Percentiles rank a stretch among this genome's conserved stretches.
phyloP scores from a whole-genome alignment of 106 monocot genomes.

The Chionographis japonica region DNA sequence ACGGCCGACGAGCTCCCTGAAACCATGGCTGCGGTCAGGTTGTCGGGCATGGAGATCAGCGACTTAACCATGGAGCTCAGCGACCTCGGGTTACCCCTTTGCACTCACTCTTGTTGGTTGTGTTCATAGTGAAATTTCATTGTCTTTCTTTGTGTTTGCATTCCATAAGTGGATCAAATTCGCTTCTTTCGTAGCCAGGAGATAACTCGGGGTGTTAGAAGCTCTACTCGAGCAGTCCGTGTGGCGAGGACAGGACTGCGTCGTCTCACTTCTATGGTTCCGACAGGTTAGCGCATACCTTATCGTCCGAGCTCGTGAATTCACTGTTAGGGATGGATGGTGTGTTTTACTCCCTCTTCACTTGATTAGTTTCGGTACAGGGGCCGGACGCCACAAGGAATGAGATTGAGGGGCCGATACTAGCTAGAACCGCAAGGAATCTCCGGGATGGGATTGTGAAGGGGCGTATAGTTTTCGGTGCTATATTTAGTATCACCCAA shows the following conservation, averaged over 20 bases:
- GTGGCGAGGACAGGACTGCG: constrained; percentile 58
- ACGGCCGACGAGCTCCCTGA: constrained; percentile 74
- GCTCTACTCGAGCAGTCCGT: constrained; percentile 63
- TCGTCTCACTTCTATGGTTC: constrained; percentile 38
- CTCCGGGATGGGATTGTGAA: constrained; percentile 53
- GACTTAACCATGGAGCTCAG: constrained; percentile 81
- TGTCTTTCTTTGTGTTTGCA: no score
- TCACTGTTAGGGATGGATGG: background rate
- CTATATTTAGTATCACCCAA: constrained; percentile 34
- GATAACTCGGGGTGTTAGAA: constrained; percentile 67
- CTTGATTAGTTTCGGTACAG: constrained; percentile 57
- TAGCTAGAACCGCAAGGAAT: constrained; percentile 58
- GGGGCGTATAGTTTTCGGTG: constrained; percentile 38
- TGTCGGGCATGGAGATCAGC: constrained; percentile 91
- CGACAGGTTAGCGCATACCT: constrained; percentile 36
- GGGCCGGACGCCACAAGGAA: constrained; percentile 9
- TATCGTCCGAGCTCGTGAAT: background rate
- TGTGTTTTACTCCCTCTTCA: constrained; percentile 32
- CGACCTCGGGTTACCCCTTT: constrained; percentile 52
- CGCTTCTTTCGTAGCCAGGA: constrained; percentile 43
- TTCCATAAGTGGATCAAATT: background rate
- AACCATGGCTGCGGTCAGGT: constrained; percentile 70
- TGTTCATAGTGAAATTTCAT: background rate
- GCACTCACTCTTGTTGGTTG: background rate
- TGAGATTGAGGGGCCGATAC: constrained; percentile 19